These are phyloP conservation scores for Fomitopsis palustris DNA, from an alignment of 1,284 basidiomycete species.

Conservation along the genomic window DNA sequence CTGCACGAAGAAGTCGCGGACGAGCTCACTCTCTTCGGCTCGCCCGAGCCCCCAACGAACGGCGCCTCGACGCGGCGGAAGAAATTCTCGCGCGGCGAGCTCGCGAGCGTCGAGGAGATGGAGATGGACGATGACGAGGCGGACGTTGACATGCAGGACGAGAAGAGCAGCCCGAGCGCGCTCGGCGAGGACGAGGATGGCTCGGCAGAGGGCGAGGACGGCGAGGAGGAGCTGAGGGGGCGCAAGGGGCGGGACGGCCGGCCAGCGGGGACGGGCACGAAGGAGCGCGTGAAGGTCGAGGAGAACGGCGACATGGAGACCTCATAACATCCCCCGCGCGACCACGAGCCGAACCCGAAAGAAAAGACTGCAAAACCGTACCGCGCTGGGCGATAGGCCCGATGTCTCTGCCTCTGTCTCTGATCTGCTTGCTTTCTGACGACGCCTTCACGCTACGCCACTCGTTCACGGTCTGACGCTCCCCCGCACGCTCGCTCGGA, in stretches of 20 bases:
- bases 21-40: slow-evolving; percentile 15
- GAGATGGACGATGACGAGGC: slow-evolving; percentile 23
- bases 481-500: not conserved
- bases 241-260: slow-evolving; percentile 28
- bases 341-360: not conserved
- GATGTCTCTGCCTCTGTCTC: not conserved
- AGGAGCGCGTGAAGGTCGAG: slow-evolving; percentile 29
- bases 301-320: slow-evolving; percentile 27
- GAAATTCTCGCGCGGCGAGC: slow-evolving; percentile 22
- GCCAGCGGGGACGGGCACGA: slow-evolving; percentile 23
- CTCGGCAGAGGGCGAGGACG: slow-evolving; percentile 11
- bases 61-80: slow-evolving; percentile 14
- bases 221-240: slow-evolving; percentile 25
- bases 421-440: not conserved
- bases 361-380: not conserved
- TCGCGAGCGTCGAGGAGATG: slow-evolving; percentile 31
- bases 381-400: not conserved
- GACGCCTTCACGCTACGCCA: not conserved
- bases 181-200: slow-evolving; percentile 10
- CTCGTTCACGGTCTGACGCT: not conserved
- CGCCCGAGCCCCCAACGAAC: slow-evolving; percentile 1
- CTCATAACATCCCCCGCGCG: slow-evolving; percentile 10
- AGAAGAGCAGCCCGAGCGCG: slow-evolving; percentile 17
- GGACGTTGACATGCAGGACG: slow-evolving; percentile 10
- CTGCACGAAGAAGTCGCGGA: slow-evolving; percentile 30